These are phyloP conservation scores for Sporobolus alterniflorus DNA, from an alignment of 202 grass and related monocot genomes.

Conservation along the genomic window DNA sequence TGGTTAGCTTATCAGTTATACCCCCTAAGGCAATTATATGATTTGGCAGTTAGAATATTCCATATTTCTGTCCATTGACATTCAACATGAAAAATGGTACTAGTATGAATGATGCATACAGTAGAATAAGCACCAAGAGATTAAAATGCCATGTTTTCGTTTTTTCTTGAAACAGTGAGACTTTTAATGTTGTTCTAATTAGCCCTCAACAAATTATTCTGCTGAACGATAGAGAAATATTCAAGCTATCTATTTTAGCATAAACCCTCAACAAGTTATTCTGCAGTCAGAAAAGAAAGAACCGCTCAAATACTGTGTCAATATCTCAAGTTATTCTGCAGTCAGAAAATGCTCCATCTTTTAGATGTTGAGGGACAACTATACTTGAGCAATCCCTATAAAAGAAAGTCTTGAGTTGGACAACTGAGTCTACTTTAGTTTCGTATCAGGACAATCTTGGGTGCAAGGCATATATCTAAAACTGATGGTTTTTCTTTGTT, in stretches of 20 bases:
- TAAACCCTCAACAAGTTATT: too few relatives aligned
- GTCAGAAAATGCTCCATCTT: too few relatives aligned
- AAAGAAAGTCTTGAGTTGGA: not conserved
- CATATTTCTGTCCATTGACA: not conserved
- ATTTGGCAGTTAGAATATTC: slow-evolving; percentile 2
- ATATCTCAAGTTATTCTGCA: slow-evolving; percentile 19
- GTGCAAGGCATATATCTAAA: not conserved
- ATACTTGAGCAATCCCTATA: not conserved
- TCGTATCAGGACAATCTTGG: not conserved
- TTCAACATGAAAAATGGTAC: not conserved
- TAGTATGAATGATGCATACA: not conserved
- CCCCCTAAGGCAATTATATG: not conserved
- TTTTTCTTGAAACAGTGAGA: not conserved
- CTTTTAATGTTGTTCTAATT: not conserved
- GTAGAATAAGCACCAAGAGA: not conserved
- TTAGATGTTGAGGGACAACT: too few relatives aligned
- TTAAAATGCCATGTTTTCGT: not conserved
- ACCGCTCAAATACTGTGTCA: not conserved
- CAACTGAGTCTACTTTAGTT: slow-evolving; percentile 5
- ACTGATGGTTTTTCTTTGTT: not conserved
- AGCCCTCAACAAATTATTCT: not conserved
- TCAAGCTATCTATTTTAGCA: slow-evolving; percentile 13
- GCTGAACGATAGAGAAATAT: slow-evolving; percentile 6
- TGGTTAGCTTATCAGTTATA: too few relatives aligned
- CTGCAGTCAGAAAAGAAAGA: slow-evolving; percentile 2